Percentiles rank a stretch among this genome's conserved stretches.
Evolutionary conservation across 2,329 filamentous ascomycete genomes (phyloP).

Genomic region (Coniochaeta sp.): DNA sequence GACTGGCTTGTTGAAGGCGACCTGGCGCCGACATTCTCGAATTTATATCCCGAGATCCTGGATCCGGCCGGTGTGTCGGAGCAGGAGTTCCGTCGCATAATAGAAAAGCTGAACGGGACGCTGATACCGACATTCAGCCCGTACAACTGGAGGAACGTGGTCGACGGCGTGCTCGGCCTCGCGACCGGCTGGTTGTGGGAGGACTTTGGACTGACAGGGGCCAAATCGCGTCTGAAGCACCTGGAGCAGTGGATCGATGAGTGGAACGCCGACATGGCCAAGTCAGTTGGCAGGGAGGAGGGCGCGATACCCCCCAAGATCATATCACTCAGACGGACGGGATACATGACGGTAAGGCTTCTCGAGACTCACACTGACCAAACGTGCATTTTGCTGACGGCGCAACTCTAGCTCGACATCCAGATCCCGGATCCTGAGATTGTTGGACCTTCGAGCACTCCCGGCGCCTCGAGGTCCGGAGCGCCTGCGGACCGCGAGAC

Average conservation of each 20-base stretch:
- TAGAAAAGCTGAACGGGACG: conserved; percentile 75
- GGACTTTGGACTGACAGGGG: conserved; percentile 69
- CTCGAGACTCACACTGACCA: neutral
- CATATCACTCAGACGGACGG: conserved; percentile 71
- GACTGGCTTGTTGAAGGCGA: conserved; percentile 92
- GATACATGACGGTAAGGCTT: conserved; percentile 71
- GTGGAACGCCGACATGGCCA: conserved; percentile 73
- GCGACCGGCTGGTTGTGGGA: conserved; percentile 94
- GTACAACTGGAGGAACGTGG: conserved; percentile 64
- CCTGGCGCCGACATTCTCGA: conserved; percentile 86
- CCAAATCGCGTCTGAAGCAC: conserved; percentile 62
- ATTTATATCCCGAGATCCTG: conserved; percentile 92
- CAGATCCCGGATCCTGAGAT: conserved; percentile 76
- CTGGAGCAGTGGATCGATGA: conserved; percentile 78
- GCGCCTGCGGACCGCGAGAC: neutral
- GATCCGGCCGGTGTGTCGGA: conserved; percentile 77
- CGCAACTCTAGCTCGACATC: conserved; percentile 57
- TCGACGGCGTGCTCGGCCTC: conserved; percentile 73
- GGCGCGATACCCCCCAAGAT: conserved; percentile 57
- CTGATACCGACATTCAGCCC: conserved; percentile 75
- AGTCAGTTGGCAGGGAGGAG: conserved; percentile 42
- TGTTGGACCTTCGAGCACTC: conserved; percentile 39
- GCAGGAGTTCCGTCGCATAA: conserved; percentile 74
- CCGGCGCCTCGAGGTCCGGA: conserved; percentile 27
- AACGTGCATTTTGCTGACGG: conserved; percentile 15